Evolutionary conservation across 768 basidiomycete genomes (phyloP).

Genomic region (Boletus coccyginus): DNA sequence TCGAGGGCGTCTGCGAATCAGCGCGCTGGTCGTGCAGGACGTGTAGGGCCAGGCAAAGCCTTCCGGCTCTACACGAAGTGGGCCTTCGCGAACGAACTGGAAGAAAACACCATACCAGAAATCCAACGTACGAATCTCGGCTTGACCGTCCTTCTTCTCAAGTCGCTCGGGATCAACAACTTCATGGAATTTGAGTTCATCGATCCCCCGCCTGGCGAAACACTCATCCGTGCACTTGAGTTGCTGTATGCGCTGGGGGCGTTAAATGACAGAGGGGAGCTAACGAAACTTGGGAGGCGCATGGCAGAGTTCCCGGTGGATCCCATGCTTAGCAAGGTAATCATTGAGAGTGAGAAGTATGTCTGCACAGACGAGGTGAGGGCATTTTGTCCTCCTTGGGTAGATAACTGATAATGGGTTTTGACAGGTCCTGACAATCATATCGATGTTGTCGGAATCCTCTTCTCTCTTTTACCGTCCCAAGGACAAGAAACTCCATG

Average conservation of each 20-base stretch:
- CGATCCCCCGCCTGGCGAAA: slow-evolving; percentile 97
- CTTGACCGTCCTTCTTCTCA: slow-evolving; percentile 91
- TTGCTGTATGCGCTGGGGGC: slow-evolving; percentile 94
- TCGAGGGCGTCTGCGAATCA: slow-evolving; percentile 98
- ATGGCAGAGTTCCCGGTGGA: slow-evolving; percentile 99
- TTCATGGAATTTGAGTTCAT: slow-evolving; percentile 98
- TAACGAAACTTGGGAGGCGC: slow-evolving; percentile 93
- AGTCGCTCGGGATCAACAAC: slow-evolving; percentile 97
- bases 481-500: slow-evolving; percentile 97
- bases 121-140: slow-evolving; percentile 98
- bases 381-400: background rate
- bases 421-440: slow-evolving; percentile 85
- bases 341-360: slow-evolving; percentile 94
- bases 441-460: slow-evolving; percentile 95
- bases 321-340: slow-evolving; percentile 94
- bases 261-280: slow-evolving; percentile 91
- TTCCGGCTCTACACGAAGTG: slow-evolving; percentile 99
- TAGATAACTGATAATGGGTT: background rate
- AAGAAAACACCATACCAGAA: slow-evolving; percentile 96
- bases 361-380: slow-evolving; percentile 92
- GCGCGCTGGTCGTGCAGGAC: slow-evolving; percentile 93
- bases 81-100: slow-evolving; percentile 94
- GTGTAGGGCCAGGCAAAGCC: slow-evolving; percentile 96
- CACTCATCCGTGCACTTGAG: slow-evolving; percentile 92
- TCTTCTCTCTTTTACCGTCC: slow-evolving; percentile 94